Conservation (phyloP, 129 eudicot genomes). For the Tagetes erecta region DNA sequence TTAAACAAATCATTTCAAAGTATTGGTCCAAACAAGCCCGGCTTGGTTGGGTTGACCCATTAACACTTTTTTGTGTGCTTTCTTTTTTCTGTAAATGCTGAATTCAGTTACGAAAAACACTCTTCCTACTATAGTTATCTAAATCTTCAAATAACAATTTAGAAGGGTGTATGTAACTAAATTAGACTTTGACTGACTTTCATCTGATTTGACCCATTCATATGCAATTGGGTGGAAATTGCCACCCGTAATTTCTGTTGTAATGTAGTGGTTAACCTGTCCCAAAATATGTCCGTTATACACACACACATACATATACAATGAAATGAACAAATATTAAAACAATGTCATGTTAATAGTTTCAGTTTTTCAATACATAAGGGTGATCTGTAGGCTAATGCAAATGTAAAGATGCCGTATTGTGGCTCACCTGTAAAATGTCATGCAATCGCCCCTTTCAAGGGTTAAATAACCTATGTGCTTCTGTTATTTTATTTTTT, state of each 20-base stretch:
- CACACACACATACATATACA: neutral
- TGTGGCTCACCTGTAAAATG: neutral
- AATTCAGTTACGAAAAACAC: neutral
- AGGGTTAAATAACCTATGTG: neutral
- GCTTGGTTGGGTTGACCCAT: neutral
- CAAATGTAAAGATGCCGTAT: neutral
- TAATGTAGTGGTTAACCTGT: neutral
- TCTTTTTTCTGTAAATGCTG: neutral
- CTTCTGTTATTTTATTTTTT: neutral
- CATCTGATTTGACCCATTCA: neutral
- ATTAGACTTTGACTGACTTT: slow-evolving; percentile 2
- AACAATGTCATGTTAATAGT: neutral
- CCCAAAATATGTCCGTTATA: neutral
- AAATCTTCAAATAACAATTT: neutral
- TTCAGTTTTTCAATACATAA: neutral
- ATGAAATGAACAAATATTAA: neutral
- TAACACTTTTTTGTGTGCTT: neutral
- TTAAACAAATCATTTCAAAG: neutral
- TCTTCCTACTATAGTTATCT: neutral
- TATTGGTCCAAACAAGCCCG: neutral
- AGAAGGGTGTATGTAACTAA: neutral
- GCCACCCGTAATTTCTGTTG: neutral
- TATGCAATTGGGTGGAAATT: neutral
- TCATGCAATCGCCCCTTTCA: neutral
- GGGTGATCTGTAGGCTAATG: slow-evolving; percentile 13